Conservation (phyloP, 495 filamentous ascomycete species). For the Xylaria scruposa region DNA sequence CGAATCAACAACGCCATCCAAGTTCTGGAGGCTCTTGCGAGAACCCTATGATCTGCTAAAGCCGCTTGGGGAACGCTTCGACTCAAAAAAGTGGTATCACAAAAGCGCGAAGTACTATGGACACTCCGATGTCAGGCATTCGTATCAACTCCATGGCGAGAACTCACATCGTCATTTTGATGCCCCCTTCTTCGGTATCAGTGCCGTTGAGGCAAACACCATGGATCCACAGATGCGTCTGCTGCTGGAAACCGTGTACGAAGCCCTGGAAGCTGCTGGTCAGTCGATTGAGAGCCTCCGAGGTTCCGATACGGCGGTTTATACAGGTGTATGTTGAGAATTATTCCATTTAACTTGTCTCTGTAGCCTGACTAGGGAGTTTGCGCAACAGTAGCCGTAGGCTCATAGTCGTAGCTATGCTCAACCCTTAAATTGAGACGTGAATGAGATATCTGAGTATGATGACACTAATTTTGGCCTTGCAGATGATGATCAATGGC, state of each 20-base stretch:
- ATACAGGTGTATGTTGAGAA: conserved; percentile 43
- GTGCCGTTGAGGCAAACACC: background rate
- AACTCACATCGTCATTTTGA: background rate
- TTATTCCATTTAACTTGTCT: too few relatives aligned
- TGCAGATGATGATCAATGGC: too few relatives aligned
- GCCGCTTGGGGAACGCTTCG: background rate
- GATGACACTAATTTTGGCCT: too few relatives aligned
- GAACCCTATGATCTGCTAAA: too few relatives aligned
- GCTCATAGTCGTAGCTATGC: too few relatives aligned
- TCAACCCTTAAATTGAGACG: too few relatives aligned
- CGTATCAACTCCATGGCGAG: background rate
- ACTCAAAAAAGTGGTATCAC: background rate
- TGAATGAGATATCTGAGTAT: too few relatives aligned
- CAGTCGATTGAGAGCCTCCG: background rate
- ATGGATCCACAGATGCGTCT: background rate
- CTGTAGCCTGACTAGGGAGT: too few relatives aligned
- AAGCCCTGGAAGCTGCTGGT: background rate
- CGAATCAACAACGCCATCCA: conserved; percentile 41
- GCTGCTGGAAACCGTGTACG: background rate
- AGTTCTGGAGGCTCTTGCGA: conserved; percentile 44
- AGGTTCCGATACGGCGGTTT: conserved; percentile 57
- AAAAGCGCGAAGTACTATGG: conserved; percentile 1
- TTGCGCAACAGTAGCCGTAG: too few relatives aligned
- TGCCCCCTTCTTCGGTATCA: background rate
- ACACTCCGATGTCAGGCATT: background rate